These are phyloP conservation scores for Hyphopichia wangnamkhiaoensis DNA, from an alignment of 1,139 yeast species.

Conservation along the genomic window DNA sequence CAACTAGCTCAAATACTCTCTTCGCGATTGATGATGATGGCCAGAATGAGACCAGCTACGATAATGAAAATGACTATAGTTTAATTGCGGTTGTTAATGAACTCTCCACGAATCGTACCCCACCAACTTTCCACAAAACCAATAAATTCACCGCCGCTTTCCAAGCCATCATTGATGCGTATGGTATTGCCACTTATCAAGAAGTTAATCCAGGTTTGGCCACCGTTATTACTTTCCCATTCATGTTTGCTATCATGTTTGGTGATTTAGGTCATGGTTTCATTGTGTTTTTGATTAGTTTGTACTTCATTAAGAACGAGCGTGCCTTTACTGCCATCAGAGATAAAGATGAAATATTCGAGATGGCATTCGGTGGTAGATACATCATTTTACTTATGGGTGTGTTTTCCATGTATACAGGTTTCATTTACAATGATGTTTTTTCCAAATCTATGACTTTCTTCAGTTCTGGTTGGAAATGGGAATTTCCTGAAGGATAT, in stretches of 20 bases:
- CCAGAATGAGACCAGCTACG: constrained; percentile 17
- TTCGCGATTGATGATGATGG: constrained; percentile 52
- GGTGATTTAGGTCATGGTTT: constrained; percentile 86
- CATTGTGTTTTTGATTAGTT: constrained; percentile 61
- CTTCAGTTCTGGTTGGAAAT: constrained; percentile 73
- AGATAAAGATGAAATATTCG: constrained; percentile 70
- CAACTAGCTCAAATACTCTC: constrained; percentile 30
- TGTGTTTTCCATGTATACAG: constrained; percentile 74
- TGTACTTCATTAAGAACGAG: constrained; percentile 60
- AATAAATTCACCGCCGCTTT: constrained; percentile 77
- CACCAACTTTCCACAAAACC: constrained; percentile 78
- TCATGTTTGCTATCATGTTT: constrained; percentile 86
- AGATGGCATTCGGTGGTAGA: constrained; percentile 79
- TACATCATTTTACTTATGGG: constrained; percentile 78
- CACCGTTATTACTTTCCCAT: constrained; percentile 78
- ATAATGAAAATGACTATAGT: constrained; percentile 26
- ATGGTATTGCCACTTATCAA: constrained; percentile 74
- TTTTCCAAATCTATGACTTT: constrained; percentile 77
- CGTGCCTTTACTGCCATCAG: constrained; percentile 58
- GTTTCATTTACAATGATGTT: constrained; percentile 72
- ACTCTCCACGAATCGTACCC: constrained; percentile 66
- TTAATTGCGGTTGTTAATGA: constrained; percentile 69
- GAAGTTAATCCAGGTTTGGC: constrained; percentile 83
- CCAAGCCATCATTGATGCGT: constrained; percentile 78
- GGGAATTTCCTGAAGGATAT: constrained; percentile 46